Evolutionary conservation across 495 filamentous ascomycete genomes (phyloP).

Genomic region (Usnea hakonensis): DNA sequence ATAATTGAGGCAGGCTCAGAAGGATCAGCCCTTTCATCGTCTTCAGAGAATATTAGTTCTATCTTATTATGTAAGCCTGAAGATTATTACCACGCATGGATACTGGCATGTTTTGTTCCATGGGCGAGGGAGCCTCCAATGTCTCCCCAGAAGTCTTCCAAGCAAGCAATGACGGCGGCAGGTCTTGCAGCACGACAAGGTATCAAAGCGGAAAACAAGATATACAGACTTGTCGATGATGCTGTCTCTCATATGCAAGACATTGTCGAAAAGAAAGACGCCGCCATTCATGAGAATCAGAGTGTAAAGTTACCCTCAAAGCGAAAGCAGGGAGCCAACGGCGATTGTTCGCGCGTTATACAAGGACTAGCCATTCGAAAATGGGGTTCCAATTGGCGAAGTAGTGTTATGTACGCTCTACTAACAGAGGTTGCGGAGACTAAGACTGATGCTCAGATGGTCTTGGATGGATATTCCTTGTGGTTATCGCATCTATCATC

Average conservation of each 20-base stretch:
- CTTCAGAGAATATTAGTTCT: constrained; percentile 40
- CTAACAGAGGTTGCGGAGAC: constrained; percentile 54
- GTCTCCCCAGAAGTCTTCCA: constrained; percentile 33
- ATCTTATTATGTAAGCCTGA: constrained; percentile 51
- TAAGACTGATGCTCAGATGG: constrained; percentile 15
- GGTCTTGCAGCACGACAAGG: constrained; percentile 63
- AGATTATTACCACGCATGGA: constrained; percentile 64
- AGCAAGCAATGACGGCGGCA: constrained; percentile 43
- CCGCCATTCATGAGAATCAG: constrained; percentile 33
- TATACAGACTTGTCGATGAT: constrained; percentile 54
- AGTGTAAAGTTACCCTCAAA: constrained; percentile 31
- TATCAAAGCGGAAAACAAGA: constrained; percentile 68
- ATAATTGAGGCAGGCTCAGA: constrained; percentile 6
- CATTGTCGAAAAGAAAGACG: constrained; percentile 54
- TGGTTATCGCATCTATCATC: constrained; percentile 41
- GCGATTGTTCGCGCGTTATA: constrained; percentile 31
- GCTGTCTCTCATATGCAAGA: constrained; percentile 50
- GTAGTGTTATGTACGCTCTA: constrained; percentile 62
- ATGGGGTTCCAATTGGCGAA: constrained; percentile 71
- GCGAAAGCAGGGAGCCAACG: constrained; percentile 27
- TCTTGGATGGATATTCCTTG: constrained; percentile 37
- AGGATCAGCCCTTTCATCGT: constrained; percentile 40
- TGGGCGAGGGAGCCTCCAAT: constrained; percentile 55
- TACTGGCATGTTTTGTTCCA: constrained; percentile 64
- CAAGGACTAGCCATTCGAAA: constrained; percentile 71